A percentile compares a stretch with the other conserved stretches of the same genome.
Conservation (phyloP, 2,329 filamentous ascomycete species). For the Chaetothyriales sp. region DNA sequence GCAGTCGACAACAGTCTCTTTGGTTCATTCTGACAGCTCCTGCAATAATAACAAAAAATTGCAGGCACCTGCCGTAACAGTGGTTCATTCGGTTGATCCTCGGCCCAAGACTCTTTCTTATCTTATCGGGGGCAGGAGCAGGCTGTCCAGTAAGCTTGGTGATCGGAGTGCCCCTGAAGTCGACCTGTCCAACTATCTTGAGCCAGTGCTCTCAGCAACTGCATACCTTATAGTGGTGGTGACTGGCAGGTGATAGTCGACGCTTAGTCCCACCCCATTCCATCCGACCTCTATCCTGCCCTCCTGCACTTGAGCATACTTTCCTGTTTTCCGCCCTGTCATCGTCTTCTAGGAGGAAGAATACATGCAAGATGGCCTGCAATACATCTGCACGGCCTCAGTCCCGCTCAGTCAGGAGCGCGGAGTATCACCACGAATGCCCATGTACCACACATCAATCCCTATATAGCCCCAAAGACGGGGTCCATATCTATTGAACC, state of each 20-base stretch:
- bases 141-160: too few species aligned
- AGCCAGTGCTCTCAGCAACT: not conserved
- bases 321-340: too few species aligned
- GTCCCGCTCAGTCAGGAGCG: not conserved
- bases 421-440: not conserved
- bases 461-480: conserved; percentile 39
- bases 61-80: too few species aligned
- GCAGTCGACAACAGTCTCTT: too few species aligned
- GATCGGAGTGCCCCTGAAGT: too few species aligned
- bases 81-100: too few species aligned
- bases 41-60: too few species aligned
- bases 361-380: not conserved
- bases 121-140: too few species aligned
- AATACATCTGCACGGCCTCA: not conserved
- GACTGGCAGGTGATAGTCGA: not conserved
- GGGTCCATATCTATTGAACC: conserved; percentile 34
- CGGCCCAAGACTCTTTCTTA: too few species aligned
- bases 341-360: too few species aligned
- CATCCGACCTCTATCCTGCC: not conserved
- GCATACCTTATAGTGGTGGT: not conserved
- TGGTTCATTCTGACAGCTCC: too few species aligned
- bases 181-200: too few species aligned
- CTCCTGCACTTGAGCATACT: not conserved
- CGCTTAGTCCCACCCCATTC: not conserved
- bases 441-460: conserved; percentile 1